Evolutionary conservation across 352 stramenopile species (phyloP).

Genomic region (Globisporangium carolinianum): DNA sequence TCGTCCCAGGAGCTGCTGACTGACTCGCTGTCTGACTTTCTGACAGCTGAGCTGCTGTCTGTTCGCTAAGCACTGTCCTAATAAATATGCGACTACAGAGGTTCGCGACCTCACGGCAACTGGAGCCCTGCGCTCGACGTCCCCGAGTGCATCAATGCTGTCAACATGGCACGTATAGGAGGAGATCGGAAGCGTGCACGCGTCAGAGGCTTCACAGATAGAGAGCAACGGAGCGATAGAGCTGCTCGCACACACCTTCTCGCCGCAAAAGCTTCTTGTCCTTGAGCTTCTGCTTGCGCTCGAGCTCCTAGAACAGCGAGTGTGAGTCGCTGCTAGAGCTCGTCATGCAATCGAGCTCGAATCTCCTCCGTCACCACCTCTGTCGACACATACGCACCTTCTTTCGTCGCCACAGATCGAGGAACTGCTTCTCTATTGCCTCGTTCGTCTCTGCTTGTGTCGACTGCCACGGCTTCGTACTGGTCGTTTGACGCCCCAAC

Average conservation of each 20-base stretch:
- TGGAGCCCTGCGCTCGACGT: no score
- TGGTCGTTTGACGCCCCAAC: conserved; percentile 6
- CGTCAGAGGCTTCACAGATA: not conserved
- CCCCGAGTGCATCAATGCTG: no score
- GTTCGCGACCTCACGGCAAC: no score
- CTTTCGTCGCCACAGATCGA: conserved; percentile 54
- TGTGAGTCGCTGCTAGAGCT: not conserved
- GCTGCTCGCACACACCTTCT: conserved; percentile 25
- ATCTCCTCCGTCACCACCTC: no score
- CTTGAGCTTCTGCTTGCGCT: conserved; percentile 65
- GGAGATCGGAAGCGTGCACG: not conserved
- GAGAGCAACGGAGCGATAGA: not conserved
- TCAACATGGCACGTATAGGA: no score
- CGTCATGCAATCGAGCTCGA: no score
- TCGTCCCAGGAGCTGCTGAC: no score
- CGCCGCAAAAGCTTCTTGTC: conserved; percentile 64
- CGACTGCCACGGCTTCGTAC: conserved; percentile 59
- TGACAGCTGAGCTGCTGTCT: no score
- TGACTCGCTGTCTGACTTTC: no score
- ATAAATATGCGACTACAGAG: no score
- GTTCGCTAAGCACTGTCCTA: no score
- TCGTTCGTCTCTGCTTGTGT: conserved; percentile 37
- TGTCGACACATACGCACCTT: conserved; percentile 25
- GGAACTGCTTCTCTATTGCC: conserved; percentile 44
- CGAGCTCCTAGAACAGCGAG: conserved; percentile 32